Evolutionary conservation across 768 basidiomycete genomes (phyloP).

Genomic region (Gelatoporia subvermispora): DNA sequence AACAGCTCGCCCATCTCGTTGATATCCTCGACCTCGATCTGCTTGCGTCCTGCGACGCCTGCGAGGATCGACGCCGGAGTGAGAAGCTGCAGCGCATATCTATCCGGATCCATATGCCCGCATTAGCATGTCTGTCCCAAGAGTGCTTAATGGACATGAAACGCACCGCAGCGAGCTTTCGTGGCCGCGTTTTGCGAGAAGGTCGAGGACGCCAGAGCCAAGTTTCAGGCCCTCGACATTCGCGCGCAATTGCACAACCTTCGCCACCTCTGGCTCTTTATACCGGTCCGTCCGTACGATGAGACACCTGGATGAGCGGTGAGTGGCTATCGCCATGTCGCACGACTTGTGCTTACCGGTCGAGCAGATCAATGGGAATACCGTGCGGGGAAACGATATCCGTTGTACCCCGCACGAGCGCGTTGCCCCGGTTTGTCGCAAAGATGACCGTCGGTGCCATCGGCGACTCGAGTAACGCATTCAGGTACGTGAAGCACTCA

Average conservation of each 20-base stretch:
- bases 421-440: conserved; percentile 92
- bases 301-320: conserved; percentile 58
- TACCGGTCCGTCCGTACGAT: conserved; percentile 92
- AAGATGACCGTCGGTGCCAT: conserved; percentile 98
- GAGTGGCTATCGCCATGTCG: background rate
- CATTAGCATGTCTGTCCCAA: background rate
- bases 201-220: conserved; percentile 71
- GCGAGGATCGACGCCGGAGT: conserved; percentile 90
- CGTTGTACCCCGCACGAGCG: conserved; percentile 87
- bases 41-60: conserved; percentile 64
- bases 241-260: conserved; percentile 82
- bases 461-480: conserved; percentile 89
- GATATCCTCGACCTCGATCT: conserved; percentile 86
- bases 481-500: conserved; percentile 98
- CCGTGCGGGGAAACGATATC: conserved; percentile 93
- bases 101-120: conserved; percentile 26
- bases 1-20: conserved; percentile 93
- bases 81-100: conserved; percentile 88
- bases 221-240: conserved; percentile 82
- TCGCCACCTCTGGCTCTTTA: conserved; percentile 75
- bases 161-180: conserved; percentile 73
- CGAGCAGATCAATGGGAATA: conserved; percentile 88
- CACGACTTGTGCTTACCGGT: conserved; percentile 52
- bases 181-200: conserved; percentile 77
- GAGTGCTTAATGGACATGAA: conserved; percentile 2